Percentiles rank a stretch among this genome's conserved stretches.
Evolutionary conservation across 176 grass and related monocot genomes (phyloP).

Genomic region (Carex pumila): DNA sequence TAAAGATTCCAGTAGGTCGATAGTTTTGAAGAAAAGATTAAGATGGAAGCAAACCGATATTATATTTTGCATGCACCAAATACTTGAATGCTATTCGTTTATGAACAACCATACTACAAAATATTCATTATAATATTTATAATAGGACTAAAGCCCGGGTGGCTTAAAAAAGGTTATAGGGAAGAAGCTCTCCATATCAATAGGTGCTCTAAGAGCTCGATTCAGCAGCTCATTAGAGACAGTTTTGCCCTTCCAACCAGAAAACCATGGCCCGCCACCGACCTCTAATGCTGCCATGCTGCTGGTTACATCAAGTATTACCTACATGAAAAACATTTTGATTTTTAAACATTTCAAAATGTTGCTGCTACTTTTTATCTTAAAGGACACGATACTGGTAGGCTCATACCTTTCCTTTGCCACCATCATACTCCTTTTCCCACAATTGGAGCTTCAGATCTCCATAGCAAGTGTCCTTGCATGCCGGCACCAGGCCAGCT

Average conservation of each 20-base stretch:
- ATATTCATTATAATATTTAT: not conserved
- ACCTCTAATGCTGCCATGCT: conserved; percentile 86
- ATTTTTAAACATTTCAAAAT: not conserved
- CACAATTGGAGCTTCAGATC: conserved; percentile 76
- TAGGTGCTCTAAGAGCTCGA: conserved; percentile 30
- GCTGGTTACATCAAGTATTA: conserved; percentile 74
- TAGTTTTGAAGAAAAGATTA: not conserved
- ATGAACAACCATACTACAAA: not conserved
- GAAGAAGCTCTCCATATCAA: conserved; percentile 60
- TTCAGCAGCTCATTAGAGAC: conserved; percentile 37
- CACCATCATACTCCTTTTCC: conserved; percentile 53
- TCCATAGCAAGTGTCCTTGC: conserved; percentile 84
- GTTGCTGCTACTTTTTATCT: not conserved
- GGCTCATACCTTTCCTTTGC: conserved; percentile 58
- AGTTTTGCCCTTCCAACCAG: conserved; percentile 62
- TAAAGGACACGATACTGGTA: not conserved
- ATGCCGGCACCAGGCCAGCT: conserved; percentile 67
- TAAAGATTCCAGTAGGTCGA: not conserved
- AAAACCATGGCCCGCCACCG: conserved; percentile 90
- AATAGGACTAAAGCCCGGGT: conserved; percentile 47
- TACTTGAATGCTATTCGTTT: not conserved
- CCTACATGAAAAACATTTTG: conserved; percentile 24
- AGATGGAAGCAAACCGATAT: not conserved
- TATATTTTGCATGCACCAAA: not conserved
- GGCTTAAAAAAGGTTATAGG: conserved; percentile 66